Evolutionary conservation across 1,284 basidiomycete species (phyloP).

Genomic region (Ustilago curta): DNA sequence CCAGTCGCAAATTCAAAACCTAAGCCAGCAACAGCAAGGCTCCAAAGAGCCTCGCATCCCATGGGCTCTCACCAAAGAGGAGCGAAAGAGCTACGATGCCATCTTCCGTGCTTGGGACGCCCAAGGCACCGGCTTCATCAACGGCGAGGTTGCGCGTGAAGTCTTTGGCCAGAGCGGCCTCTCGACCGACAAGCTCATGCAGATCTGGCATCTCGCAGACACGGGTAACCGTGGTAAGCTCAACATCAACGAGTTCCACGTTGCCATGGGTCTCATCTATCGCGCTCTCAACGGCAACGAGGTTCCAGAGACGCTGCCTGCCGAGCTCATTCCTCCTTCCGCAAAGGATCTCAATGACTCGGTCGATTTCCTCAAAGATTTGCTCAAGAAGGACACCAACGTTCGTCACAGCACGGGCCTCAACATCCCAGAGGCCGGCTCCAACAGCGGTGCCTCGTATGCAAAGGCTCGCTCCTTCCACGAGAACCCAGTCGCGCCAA

Average conservation of each 20-base stretch:
- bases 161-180: slow-evolving; percentile 96
- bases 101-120: slow-evolving; percentile 97
- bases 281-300: slow-evolving; percentile 84
- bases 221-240: slow-evolving; percentile 68
- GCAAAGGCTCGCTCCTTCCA: slow-evolving; percentile 79
- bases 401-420: slow-evolving; percentile 71
- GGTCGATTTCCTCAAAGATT: slow-evolving; percentile 89
- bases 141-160: slow-evolving; percentile 85
- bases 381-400: slow-evolving; percentile 83
- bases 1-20: slow-evolving; percentile 63
- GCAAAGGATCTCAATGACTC: slow-evolving; percentile 89
- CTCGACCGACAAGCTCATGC: slow-evolving; percentile 87
- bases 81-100: slow-evolving; percentile 96
- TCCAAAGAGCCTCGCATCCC: slow-evolving; percentile 81
- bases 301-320: slow-evolving; percentile 85
- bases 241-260: slow-evolving; percentile 95
- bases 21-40: slow-evolving; percentile 76
- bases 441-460: slow-evolving; percentile 69
- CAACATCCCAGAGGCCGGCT: slow-evolving; percentile 67
- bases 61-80: slow-evolving; percentile 88
- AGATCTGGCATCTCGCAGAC: slow-evolving; percentile 79
- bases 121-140: slow-evolving; percentile 85
- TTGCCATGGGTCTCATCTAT: slow-evolving; percentile 98
- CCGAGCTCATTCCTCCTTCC: slow-evolving; percentile 92
- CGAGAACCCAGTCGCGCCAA: slow-evolving; percentile 72